These are phyloP conservation scores for Saussurea involucrata DNA, from an alignment of 129 eudicot species.

Conservation along the genomic window DNA sequence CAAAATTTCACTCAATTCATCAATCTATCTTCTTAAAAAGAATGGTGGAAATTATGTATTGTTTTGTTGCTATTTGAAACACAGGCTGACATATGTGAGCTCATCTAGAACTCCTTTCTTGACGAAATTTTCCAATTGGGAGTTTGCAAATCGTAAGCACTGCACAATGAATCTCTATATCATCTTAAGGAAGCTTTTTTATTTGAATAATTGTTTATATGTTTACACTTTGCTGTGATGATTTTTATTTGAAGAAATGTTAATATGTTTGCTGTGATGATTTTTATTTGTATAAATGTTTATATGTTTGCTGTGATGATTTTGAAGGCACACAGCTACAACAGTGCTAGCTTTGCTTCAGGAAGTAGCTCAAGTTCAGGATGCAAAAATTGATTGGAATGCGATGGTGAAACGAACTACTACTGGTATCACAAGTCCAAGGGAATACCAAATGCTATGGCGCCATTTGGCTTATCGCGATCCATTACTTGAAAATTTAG, in stretches of 20 bases:
- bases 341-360: constrained; percentile 67
- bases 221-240: neutral
- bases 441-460: constrained; percentile 92
- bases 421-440: constrained; percentile 70
- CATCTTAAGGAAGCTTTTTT: neutral
- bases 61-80: neutral
- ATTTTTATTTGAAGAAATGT: neutral
- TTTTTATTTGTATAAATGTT: neutral
- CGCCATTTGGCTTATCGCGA: constrained; percentile 84
- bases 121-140: neutral
- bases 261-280: neutral
- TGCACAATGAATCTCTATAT: neutral
- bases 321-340: constrained; percentile 66
- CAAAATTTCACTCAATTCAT: neutral
- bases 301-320: neutral
- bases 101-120: neutral
- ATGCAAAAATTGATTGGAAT: constrained; percentile 64
- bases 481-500: constrained; percentile 40
- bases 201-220: neutral
- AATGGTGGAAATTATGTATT: neutral
- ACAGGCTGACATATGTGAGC: neutral
- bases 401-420: constrained; percentile 55
- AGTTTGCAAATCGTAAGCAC: neutral
- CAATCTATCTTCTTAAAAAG: neutral
- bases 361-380: constrained; percentile 63